Conservation (phyloP, 208 protist genomes). For the Leptomonas pyrrhocoris region DNA sequence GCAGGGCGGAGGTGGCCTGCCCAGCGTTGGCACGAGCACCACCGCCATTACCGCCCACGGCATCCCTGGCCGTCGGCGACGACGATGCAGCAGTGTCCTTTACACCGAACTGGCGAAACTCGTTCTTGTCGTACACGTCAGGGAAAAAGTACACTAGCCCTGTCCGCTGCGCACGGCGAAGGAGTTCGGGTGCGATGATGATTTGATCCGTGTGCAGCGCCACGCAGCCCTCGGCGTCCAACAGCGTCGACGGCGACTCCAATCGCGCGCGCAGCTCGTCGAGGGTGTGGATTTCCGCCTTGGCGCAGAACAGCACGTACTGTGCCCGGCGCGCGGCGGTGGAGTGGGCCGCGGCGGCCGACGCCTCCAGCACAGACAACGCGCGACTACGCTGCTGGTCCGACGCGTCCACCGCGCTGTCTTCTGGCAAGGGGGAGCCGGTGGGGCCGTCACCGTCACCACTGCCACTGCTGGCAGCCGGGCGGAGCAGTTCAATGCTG, state of each 20-base stretch:
- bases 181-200: conserved; percentile 41
- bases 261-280: conserved; percentile 58
- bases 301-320: conserved; percentile 57
- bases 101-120: conserved; percentile 18
- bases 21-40: conserved; percentile 3
- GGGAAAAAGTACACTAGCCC: conserved; percentile 83
- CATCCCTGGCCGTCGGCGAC: neutral
- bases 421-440: neutral
- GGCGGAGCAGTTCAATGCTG: conserved; percentile 65
- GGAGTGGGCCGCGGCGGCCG: conserved; percentile 1
- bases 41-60: neutral
- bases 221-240: conserved; percentile 76
- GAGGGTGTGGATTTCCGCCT: conserved; percentile 54
- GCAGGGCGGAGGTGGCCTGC: conserved; percentile 23
- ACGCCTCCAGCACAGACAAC: conserved; percentile 1
- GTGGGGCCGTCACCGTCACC: neutral
- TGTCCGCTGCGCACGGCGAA: conserved; percentile 50
- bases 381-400: neutral
- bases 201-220: conserved; percentile 89
- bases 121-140: conserved; percentile 48
- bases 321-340: conserved; percentile 16
- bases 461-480: neutral
- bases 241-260: conserved; percentile 52
- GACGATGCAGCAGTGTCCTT: conserved; percentile 4
- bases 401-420: neutral